Conservation (phyloP, 208 protist species). For the Vickermania ingenoplastis region DNA sequence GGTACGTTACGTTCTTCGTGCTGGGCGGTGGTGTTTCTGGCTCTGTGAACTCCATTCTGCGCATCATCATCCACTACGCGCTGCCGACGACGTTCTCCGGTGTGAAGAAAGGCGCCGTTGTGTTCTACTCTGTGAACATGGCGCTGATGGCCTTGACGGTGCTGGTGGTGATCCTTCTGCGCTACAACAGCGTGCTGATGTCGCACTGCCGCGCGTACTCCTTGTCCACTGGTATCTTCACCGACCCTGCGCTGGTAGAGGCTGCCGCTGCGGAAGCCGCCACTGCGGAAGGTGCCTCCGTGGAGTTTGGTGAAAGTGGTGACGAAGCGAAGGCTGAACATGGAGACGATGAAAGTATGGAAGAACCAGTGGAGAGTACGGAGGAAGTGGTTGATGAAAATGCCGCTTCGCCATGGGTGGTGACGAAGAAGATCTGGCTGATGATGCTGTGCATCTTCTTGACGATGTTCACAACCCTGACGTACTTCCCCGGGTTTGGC, state of each 20-base stretch:
- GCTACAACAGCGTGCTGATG: constrained; percentile 17
- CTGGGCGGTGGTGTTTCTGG: constrained; percentile 32
- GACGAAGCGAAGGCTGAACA: too few relatives aligned
- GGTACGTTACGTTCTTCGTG: constrained; percentile 26
- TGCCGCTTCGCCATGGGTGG: constrained; percentile 9
- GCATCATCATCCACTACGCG: constrained; percentile 26
- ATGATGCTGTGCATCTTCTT: constrained; percentile 24
- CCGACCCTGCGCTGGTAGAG: too few relatives aligned
- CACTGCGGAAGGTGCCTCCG: too few relatives aligned
- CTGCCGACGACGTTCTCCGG: constrained; percentile 24
- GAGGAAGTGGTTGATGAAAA: too few relatives aligned
- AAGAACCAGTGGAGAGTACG: too few relatives aligned
- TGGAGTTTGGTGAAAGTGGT: too few relatives aligned
- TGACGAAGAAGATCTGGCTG: constrained; percentile 25
- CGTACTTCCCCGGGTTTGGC: constrained; percentile 32
- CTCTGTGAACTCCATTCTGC: constrained; percentile 27
- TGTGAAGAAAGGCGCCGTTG: constrained; percentile 29
- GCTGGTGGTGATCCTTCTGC: constrained; percentile 14
- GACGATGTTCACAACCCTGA: constrained; percentile 25
- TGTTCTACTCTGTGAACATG: constrained; percentile 33
- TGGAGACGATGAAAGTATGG: too few relatives aligned
- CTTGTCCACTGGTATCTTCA: not conserved
- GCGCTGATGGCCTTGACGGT: constrained; percentile 25
- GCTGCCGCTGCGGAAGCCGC: too few relatives aligned
- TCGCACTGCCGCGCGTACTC: constrained; percentile 16